Percentiles rank a stretch among this genome's conserved stretches.
Evolutionary conservation across 2,329 filamentous ascomycete genomes (phyloP).

Genomic region (Fusarium xylarioides): DNA sequence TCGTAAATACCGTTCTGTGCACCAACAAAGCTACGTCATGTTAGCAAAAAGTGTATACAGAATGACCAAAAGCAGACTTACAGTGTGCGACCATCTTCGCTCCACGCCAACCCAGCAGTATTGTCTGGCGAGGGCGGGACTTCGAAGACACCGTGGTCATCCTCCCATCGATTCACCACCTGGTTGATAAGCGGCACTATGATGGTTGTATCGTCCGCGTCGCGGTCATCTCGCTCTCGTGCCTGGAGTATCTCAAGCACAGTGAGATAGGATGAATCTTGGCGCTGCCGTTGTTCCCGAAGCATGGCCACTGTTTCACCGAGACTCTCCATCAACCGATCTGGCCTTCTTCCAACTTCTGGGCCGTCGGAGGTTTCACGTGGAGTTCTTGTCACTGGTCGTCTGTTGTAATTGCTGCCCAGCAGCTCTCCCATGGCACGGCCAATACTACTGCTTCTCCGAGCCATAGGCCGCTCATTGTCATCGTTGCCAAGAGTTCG

Average conservation of each 20-base stretch:
- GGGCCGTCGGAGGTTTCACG: conserved; percentile 42
- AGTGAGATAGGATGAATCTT: conserved; percentile 49
- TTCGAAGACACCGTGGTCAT: conserved; percentile 55
- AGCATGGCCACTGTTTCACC: conserved; percentile 50
- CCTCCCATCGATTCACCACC: conserved; percentile 50
- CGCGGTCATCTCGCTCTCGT: conserved; percentile 46
- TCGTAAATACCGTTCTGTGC: conserved; percentile 81
- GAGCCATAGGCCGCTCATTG: conserved; percentile 44
- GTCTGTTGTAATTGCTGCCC: conserved; percentile 47
- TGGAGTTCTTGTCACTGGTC: conserved; percentile 46
- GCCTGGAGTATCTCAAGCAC: conserved; percentile 52
- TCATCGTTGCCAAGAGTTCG: conserved; percentile 37
- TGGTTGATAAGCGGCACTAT: conserved; percentile 51
- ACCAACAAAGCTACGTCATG: conserved; percentile 62
- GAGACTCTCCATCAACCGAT: conserved; percentile 48
- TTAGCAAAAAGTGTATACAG: conserved; percentile 24
- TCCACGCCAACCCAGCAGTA: conserved; percentile 70
- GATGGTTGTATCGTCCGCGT: conserved; percentile 50
- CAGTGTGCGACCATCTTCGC: conserved; percentile 67
- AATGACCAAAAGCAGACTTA: conserved; percentile 50
- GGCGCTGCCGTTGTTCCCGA: conserved; percentile 48
- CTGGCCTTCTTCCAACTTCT: conserved; percentile 37
- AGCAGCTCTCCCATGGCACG: conserved; percentile 53
- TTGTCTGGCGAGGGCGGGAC: conserved; percentile 61
- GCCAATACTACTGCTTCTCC: conserved; percentile 49